Evolutionary conservation across 2,329 filamentous ascomycete species (phyloP), one percentile per base, ranked within the genome.

Genomic region (Amauroascus niger): DNA sequence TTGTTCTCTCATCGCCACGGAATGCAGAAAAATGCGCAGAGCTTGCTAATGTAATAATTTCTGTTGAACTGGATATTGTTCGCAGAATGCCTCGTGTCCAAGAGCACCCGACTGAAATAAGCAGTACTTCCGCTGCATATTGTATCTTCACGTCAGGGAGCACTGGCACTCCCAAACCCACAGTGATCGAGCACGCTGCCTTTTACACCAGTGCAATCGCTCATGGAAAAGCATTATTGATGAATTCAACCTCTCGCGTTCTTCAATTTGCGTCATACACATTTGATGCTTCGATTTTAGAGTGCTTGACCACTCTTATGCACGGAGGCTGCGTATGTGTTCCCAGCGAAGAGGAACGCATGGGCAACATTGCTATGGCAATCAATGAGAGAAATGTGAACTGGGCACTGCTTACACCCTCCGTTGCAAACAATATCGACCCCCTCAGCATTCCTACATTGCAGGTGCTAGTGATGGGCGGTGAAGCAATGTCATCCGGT

Each of bases 221-320:
- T 18, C 35, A 39, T 39, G 35, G 35, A 18, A 39, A 39, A 39
- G n/a, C 35, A 39, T 9, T 39, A 39, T 9, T 39, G 2, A 16
- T 39, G n/a, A 39, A 39, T 9, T 39, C 35, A 39, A 39, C n/a
- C 14, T 39, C 35, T 39, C 30, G 37, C 14, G 26, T 43, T 50
- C 22, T 39, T 47, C 18, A 56, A 48, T 43, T 48, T n/a, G 35
- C 35, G 35, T 39, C 35, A 28, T 51, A 47, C 40, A 18, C 18
- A 0, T 95, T 95, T 64, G 88, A 94, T 67, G 88, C 94, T 3
- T 91, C 86, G 0, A 83, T 94, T 3, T 93, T 93, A 65, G 88
- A 95, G 65, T 88, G 90, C 7, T 93, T 94, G n/a, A 40, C 45
- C 5, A 52, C 58, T 8, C 49, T 59, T 3, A 40, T 26, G 6